These are phyloP conservation scores for Nicotiana noctiflora DNA, from an alignment of 257 asterid genomes.

Conservation along the genomic window DNA sequence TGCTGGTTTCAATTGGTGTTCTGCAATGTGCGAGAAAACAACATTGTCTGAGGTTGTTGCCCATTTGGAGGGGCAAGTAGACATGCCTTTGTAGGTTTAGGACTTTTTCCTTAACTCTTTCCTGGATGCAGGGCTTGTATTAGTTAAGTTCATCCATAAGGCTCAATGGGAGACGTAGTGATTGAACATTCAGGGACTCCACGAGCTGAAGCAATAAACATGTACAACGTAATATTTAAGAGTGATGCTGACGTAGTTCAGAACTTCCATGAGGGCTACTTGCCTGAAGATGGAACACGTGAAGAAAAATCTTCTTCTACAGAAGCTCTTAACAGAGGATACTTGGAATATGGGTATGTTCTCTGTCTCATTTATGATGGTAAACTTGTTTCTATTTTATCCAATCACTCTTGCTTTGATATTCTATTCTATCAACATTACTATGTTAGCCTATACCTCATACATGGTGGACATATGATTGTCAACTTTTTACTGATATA, in stretches of 20 bases:
- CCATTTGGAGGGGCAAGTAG: slow-evolving; percentile 54
- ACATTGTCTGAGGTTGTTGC: slow-evolving; percentile 56
- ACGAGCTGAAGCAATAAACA: slow-evolving; percentile 21
- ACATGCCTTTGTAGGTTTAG: slow-evolving; percentile 41
- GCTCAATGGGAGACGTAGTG: slow-evolving; percentile 46
- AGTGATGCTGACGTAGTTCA: slow-evolving; percentile 16
- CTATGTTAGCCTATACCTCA: neutral
- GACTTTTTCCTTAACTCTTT: slow-evolving; percentile 45
- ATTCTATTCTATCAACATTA: neutral
- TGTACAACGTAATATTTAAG: slow-evolving; percentile 19
- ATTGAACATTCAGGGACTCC: slow-evolving; percentile 31
- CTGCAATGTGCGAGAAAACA: slow-evolving; percentile 52
- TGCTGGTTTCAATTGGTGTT: slow-evolving; percentile 62
- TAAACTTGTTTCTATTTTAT: neutral
- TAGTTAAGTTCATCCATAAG: slow-evolving; percentile 25
- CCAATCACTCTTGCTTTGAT: neutral
- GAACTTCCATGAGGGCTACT: slow-evolving; percentile 20
- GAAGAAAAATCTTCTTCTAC: slow-evolving; percentile 20
- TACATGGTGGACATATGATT: neutral
- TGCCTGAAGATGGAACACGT: slow-evolving; percentile 15
- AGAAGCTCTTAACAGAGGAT: slow-evolving; percentile 51
- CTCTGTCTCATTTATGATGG: neutral
- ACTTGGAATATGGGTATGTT: slow-evolving; percentile 67
- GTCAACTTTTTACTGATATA: neutral
- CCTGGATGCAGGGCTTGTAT: slow-evolving; percentile 66